Conservation (phyloP, 495 filamentous ascomycete genomes). For the Pseudoneurospora amorphoporcata region DNA sequence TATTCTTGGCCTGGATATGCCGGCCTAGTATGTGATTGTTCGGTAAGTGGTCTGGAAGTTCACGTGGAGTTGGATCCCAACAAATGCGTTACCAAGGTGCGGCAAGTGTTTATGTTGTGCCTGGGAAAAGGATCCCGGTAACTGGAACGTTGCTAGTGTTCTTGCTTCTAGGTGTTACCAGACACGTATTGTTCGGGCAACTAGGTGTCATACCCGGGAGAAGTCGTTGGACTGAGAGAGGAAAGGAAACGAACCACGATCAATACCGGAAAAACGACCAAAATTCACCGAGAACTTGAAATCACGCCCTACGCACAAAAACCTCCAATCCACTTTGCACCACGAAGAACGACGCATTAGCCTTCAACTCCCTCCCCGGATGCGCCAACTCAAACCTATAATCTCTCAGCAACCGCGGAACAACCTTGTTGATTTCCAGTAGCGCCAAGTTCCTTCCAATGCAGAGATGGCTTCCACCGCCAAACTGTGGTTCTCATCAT, state of each 20-base stretch:
- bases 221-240: background rate
- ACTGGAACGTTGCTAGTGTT: background rate
- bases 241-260: background rate
- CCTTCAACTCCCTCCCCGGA: conserved; percentile 32
- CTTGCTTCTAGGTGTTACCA: background rate
- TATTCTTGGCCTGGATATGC: background rate
- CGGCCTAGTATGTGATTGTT: background rate
- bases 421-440: conserved; percentile 49
- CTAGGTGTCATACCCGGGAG: background rate
- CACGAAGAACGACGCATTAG: conserved; percentile 45
- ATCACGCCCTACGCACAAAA: conserved; percentile 21
- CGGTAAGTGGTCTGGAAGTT: background rate
- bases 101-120: background rate
- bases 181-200: background rate
- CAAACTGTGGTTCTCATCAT: conserved; percentile 27
- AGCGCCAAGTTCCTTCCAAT: conserved; percentile 45
- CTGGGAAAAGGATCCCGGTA: background rate
- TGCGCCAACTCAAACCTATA: conserved; percentile 41
- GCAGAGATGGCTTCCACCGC: conserved; percentile 42
- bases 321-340: conserved; percentile 40
- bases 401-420: conserved; percentile 38
- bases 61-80: background rate
- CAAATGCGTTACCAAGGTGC: background rate
- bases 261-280: background rate
- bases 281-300: background rate